Conservation (phyloP, 2,329 filamentous ascomycete genomes). For the Aureobasidium sp. region DNA sequence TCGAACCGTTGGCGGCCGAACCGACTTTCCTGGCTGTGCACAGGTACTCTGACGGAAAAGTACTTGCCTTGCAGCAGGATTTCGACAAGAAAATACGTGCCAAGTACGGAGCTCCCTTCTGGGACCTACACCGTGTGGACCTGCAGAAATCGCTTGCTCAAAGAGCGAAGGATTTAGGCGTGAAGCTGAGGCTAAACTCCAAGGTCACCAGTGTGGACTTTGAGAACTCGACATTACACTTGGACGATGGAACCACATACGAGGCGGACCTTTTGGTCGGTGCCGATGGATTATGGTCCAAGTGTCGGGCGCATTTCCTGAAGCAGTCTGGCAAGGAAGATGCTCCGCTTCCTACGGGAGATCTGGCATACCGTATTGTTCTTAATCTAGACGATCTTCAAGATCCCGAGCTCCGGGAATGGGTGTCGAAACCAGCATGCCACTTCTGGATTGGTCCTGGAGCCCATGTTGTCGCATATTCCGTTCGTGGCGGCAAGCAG, state of each 20-base stretch:
- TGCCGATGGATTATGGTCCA: slow-evolving; percentile 59
- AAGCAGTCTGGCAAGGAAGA: slow-evolving; percentile 35
- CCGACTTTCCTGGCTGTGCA: slow-evolving; percentile 47
- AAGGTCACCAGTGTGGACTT: slow-evolving; percentile 45
- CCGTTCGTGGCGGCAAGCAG: slow-evolving; percentile 50
- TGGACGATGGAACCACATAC: slow-evolving; percentile 35
- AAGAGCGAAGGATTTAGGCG: slow-evolving; percentile 48
- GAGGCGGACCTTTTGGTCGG: slow-evolving; percentile 53
- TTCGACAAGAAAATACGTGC: slow-evolving; percentile 48
- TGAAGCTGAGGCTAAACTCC: slow-evolving; percentile 43
- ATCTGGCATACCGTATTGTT: slow-evolving; percentile 59
- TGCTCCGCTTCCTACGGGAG: slow-evolving; percentile 52
- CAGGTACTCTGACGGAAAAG: slow-evolving; percentile 44
- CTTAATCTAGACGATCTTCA: slow-evolving; percentile 43
- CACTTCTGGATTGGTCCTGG: slow-evolving; percentile 60
- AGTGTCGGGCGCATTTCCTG: slow-evolving; percentile 45
- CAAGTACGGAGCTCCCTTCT: slow-evolving; percentile 52
- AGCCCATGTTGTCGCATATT: slow-evolving; percentile 57
- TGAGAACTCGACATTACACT: slow-evolving; percentile 37
- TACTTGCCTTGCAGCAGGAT: slow-evolving; percentile 45
- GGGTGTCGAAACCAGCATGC: slow-evolving; percentile 47
- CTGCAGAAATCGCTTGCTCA: slow-evolving; percentile 49
- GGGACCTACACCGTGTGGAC: slow-evolving; percentile 57
- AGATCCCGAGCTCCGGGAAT: slow-evolving; percentile 45
- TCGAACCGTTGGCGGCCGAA: slow-evolving; percentile 35